phyloP scores from a whole-genome alignment of 345 rosid genomes.

The Acer yangbiense region DNA sequence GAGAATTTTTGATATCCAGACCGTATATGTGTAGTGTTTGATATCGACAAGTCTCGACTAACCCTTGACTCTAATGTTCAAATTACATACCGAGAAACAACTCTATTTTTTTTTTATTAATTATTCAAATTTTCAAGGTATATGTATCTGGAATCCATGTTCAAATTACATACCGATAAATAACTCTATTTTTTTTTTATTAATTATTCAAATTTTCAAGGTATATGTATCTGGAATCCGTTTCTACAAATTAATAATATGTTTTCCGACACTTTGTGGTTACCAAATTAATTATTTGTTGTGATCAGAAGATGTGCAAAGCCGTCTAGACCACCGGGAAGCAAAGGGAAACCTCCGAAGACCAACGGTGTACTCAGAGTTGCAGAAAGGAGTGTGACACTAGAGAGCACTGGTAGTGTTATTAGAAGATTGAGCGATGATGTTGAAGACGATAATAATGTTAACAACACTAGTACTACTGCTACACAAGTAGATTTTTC shows the following conservation, averaged over 20 bases:
- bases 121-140: not conserved
- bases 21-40: too few species aligned
- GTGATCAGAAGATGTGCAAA: not conserved
- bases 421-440: not conserved
- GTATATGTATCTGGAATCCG: too few species aligned
- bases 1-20: too few species aligned
- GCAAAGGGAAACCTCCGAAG: not conserved
- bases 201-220: not conserved
- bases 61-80: too few species aligned
- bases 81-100: too few species aligned
- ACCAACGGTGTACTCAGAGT: not conserved
- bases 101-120: too few species aligned
- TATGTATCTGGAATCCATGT: too few species aligned
- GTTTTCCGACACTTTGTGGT: not conserved
- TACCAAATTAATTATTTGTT: not conserved
- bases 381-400: not conserved
- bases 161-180: too few species aligned
- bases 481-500: too few species aligned
- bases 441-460: not conserved
- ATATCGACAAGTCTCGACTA: too few species aligned
- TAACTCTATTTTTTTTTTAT: too few species aligned
- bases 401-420: not conserved
- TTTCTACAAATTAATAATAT: too few species aligned
- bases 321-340: not conserved
- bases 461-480: not conserved